Conservation (phyloP, 371 early-diverging fungal species). For the Parasitella parasitica region DNA sequence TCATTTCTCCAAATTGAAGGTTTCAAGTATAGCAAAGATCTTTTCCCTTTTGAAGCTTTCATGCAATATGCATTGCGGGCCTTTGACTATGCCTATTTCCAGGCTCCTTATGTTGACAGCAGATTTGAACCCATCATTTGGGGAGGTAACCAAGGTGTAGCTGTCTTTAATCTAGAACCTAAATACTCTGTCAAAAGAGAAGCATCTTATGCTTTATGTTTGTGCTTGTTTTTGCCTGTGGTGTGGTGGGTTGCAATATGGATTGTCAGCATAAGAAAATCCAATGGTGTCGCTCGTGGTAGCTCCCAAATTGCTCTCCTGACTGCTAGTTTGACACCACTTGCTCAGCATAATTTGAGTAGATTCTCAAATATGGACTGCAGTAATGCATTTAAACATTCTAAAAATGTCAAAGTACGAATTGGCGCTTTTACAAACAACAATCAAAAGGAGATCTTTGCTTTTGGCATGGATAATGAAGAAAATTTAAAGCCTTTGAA, state of each 20-base stretch:
- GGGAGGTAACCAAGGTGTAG: background rate
- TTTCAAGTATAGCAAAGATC: background rate
- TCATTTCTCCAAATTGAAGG: background rate
- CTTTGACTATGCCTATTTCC: constrained; percentile 9
- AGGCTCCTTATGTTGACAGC: background rate
- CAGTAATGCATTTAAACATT: background rate
- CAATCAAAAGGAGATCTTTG: background rate
- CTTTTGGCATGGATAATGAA: constrained; percentile 1
- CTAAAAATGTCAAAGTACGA: constrained; percentile 3
- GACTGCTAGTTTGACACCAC: constrained; percentile 8
- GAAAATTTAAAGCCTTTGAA: background rate
- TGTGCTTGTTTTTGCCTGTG: constrained; percentile 7
- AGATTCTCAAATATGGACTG: background rate
- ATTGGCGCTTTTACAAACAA: background rate
- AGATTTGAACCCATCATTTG: background rate
- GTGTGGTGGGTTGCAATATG: constrained; percentile 13
- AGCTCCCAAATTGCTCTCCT: constrained; percentile 18
- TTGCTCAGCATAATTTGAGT: background rate
- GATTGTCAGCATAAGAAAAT: constrained; percentile 1
- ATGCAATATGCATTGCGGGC: background rate
- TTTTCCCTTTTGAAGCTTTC: background rate
- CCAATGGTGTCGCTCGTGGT: constrained; percentile 11
- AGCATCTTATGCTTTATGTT: background rate
- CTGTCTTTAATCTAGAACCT: background rate
- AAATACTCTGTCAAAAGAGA: background rate